Evolutionary conservation across 2,329 filamentous ascomycete genomes (phyloP).

Genomic region (Monilinia aucupariae): DNA sequence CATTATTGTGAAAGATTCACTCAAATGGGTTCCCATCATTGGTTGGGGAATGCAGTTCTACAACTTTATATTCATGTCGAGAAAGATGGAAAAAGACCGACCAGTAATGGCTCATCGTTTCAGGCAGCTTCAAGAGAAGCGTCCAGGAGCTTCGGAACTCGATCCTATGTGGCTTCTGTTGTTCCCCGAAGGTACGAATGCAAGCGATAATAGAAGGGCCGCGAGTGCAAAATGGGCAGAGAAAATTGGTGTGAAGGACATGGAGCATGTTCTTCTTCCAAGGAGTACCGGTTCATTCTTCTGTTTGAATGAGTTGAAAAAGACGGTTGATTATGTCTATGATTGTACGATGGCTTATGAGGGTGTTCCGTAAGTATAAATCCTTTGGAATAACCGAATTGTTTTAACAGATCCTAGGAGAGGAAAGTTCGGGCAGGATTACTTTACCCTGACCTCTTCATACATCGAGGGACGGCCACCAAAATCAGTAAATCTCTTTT

Average conservation of each 20-base stretch:
- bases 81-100: slow-evolving; percentile 78
- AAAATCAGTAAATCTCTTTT: slow-evolving; percentile 95
- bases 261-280: slow-evolving; percentile 69
- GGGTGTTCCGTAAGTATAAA: slow-evolving; percentile 68
- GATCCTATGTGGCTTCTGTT: slow-evolving; percentile 88
- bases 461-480: slow-evolving; percentile 85
- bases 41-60: slow-evolving; percentile 81
- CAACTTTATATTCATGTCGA: slow-evolving; percentile 86
- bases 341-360: slow-evolving; percentile 96
- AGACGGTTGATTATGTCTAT: slow-evolving; percentile 75
- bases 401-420: slow-evolving; percentile 38
- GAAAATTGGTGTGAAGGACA: slow-evolving; percentile 67
- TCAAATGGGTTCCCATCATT: slow-evolving; percentile 74
- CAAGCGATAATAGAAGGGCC: slow-evolving; percentile 62
- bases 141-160: slow-evolving; percentile 51
- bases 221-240: slow-evolving; percentile 71
- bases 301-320: slow-evolving; percentile 68
- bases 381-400: neutral
- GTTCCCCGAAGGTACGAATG: slow-evolving; percentile 83
- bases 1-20: slow-evolving; percentile 83
- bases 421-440: slow-evolving; percentile 81
- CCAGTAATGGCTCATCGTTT: slow-evolving; percentile 70
- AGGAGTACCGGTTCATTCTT: slow-evolving; percentile 77
- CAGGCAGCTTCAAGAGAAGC: slow-evolving; percentile 57
- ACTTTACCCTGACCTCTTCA: slow-evolving; percentile 79